Percentiles rank a stretch among this genome's conserved stretches.
phyloP scores from a whole-genome alignment of 2,329 filamentous ascomycete species.

The Fusarium citri region DNA sequence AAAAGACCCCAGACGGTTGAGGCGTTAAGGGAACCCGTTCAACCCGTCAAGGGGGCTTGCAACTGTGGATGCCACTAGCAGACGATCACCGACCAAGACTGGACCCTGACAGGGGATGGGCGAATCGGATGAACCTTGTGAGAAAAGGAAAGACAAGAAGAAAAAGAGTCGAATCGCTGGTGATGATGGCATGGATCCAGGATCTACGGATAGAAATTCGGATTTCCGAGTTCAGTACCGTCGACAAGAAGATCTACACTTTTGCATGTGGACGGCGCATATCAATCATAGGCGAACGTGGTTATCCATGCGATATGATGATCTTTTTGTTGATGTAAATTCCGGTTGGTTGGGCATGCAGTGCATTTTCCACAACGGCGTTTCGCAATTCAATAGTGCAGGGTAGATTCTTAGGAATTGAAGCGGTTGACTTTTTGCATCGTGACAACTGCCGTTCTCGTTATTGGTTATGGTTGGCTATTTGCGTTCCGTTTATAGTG shows the following conservation, averaged over 20 bases:
- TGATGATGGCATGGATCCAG: constrained; percentile 11
- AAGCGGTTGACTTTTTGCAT: neutral
- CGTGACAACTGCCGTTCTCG: neutral
- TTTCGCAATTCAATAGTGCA: constrained; percentile 10
- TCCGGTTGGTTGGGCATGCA: constrained; percentile 3
- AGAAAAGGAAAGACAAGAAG: neutral
- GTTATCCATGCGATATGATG: neutral
- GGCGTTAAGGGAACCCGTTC: constrained; percentile 20
- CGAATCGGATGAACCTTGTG: constrained; percentile 6
- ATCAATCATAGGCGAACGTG: neutral
- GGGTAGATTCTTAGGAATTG: constrained; percentile 4
- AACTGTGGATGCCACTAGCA: constrained; percentile 20
- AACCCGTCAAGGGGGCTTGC: constrained; percentile 1
- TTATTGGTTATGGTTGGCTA: neutral
- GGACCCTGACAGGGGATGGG: constrained; percentile 1
- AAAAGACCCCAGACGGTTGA: constrained; percentile 18
- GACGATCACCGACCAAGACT: constrained; percentile 6
- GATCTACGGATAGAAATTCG: neutral
- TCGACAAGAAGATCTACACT: constrained; percentile 13
- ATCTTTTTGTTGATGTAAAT: neutral
- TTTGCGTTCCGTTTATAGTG: neutral
- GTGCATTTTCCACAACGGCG: neutral
- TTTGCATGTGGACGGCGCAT: constrained; percentile 13
- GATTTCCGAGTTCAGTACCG: neutral
- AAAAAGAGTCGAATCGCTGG: constrained; percentile 1